phyloP scores from a whole-genome alignment of 1,139 yeast genomes.

The Meyerozyma sp. region DNA sequence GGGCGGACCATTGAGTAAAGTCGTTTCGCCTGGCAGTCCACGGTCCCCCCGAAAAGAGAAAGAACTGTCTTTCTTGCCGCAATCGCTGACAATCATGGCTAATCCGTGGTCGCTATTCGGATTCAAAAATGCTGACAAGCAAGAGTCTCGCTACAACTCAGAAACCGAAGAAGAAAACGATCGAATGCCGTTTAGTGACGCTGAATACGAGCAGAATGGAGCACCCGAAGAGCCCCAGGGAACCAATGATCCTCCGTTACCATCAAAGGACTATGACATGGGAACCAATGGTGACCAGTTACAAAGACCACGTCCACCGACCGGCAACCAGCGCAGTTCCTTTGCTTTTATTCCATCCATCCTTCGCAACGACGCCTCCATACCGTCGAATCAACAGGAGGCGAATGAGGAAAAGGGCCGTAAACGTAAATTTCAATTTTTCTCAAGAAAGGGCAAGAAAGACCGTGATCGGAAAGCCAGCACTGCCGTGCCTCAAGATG shows the following conservation, averaged over 20 bases:
- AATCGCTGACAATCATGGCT: conserved; percentile 12
- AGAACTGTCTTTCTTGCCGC: background rate
- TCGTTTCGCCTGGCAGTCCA: background rate
- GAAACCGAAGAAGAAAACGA: conserved; percentile 22
- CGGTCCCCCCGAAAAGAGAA: background rate
- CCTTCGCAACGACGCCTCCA: conserved; percentile 9
- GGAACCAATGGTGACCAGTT: background rate
- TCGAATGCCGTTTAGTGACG: conserved; percentile 9
- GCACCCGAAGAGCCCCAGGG: conserved; percentile 2
- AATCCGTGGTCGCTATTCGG: conserved; percentile 26
- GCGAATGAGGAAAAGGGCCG: conserved; percentile 4
- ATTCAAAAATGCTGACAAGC: conserved; percentile 14
- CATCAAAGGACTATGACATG: conserved; percentile 1
- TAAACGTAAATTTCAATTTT: conserved; percentile 20
- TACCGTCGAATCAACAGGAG: conserved; percentile 3
- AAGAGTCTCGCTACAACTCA: conserved; percentile 20
- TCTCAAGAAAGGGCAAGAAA: conserved; percentile 22
- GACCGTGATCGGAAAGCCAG: conserved; percentile 15
- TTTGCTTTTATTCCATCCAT: conserved; percentile 11
- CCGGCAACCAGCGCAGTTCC: conserved; percentile 5
- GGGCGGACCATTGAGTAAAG: background rate
- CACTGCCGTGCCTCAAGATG: conserved; percentile 13
- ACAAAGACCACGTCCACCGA: conserved; percentile 2
- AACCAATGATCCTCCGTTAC: background rate
- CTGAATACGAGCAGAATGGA: conserved; percentile 6